Evolutionary conservation across 371 early-diverging fungal species (phyloP).

Genomic region (Dipsacomyces acuminosporus): DNA sequence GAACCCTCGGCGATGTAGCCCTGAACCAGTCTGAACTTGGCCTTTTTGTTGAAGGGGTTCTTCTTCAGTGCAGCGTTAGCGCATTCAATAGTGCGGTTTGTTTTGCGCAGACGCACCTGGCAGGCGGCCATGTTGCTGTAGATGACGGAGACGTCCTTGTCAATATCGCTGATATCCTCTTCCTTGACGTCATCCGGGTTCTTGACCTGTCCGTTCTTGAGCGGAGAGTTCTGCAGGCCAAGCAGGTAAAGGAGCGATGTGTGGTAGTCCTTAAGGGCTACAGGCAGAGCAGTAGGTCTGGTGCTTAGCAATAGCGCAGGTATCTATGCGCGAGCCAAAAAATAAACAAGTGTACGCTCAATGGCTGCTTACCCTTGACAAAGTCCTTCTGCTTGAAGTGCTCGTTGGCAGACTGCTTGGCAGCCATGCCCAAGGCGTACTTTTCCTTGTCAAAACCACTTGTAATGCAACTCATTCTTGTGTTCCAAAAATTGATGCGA

Average conservation of each 20-base stretch:
- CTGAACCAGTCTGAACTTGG: constrained; percentile 42
- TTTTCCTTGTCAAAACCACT: constrained; percentile 8
- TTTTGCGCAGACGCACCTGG: constrained; percentile 24
- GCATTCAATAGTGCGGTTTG: constrained; percentile 15
- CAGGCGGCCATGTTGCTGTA: constrained; percentile 42
- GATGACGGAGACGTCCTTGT: constrained; percentile 33
- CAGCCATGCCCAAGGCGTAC: constrained; percentile 19
- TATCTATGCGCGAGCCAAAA: background rate
- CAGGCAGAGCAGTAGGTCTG: background rate
- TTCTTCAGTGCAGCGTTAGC: constrained; percentile 27
- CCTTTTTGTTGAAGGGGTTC: constrained; percentile 43
- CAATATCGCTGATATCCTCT: constrained; percentile 25
- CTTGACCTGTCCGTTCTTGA: constrained; percentile 2
- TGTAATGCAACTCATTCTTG: background rate
- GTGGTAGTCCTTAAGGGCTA: constrained; percentile 36
- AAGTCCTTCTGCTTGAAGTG: constrained; percentile 25
- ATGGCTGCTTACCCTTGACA: constrained; percentile 14
- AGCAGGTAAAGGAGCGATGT: constrained; percentile 31
- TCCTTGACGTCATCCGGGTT: constrained; percentile 19
- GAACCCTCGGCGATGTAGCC: constrained; percentile 32
- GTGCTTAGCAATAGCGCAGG: no score
- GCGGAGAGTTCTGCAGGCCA: constrained; percentile 23
- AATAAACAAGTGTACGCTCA: background rate
- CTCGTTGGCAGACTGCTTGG: constrained; percentile 27
- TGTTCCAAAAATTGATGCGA: no score